Evolutionary conservation across 2,329 filamentous ascomycete species (phyloP).

Genomic region (Cryphonectria radicalis): DNA sequence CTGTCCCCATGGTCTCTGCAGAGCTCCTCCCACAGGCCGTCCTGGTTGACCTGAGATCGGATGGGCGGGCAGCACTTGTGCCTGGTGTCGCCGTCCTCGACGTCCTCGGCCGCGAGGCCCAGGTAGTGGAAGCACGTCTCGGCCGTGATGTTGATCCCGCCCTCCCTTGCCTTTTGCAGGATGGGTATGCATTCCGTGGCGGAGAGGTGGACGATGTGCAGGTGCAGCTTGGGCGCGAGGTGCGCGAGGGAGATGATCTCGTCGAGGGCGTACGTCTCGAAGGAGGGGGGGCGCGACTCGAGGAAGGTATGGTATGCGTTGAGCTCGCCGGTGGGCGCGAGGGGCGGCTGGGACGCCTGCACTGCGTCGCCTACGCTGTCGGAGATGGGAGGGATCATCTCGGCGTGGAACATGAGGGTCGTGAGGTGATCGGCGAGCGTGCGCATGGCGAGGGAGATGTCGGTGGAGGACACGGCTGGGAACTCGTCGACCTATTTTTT

Average conservation of each 20-base stretch:
- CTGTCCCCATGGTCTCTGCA: constrained; percentile 62
- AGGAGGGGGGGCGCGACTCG: constrained; percentile 82
- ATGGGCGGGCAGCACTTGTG: constrained; percentile 97
- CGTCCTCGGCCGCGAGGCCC: constrained; percentile 78
- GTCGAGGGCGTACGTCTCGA: constrained; percentile 89
- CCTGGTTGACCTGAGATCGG: constrained; percentile 78
- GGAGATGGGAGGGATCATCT: constrained; percentile 91
- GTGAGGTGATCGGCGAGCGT: constrained; percentile 81
- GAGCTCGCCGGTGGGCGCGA: constrained; percentile 72
- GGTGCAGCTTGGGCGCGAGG: constrained; percentile 76
- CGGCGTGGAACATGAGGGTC: constrained; percentile 98
- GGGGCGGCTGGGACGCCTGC: constrained; percentile 69
- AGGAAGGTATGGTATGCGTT: constrained; percentile 89
- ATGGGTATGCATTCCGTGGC: constrained; percentile 87
- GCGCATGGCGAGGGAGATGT: constrained; percentile 79
- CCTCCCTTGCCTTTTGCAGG: constrained; percentile 71
- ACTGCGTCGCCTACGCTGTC: constrained; percentile 79
- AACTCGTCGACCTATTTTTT: constrained; percentile 84
- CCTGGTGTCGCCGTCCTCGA: constrained; percentile 82
- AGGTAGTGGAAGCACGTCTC: constrained; percentile 98
- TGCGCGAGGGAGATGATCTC: constrained; percentile 83
- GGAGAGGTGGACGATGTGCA: constrained; percentile 93
- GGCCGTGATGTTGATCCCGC: constrained; percentile 84
- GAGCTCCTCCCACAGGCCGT: constrained; percentile 86
- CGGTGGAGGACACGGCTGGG: constrained; percentile 79